A percentile compares a stretch with the other conserved stretches of the same genome.
These are phyloP conservation scores for Diaporthe sp. DNA, from an alignment of 2,329 filamentous ascomycete species.

Conservation along the genomic window DNA sequence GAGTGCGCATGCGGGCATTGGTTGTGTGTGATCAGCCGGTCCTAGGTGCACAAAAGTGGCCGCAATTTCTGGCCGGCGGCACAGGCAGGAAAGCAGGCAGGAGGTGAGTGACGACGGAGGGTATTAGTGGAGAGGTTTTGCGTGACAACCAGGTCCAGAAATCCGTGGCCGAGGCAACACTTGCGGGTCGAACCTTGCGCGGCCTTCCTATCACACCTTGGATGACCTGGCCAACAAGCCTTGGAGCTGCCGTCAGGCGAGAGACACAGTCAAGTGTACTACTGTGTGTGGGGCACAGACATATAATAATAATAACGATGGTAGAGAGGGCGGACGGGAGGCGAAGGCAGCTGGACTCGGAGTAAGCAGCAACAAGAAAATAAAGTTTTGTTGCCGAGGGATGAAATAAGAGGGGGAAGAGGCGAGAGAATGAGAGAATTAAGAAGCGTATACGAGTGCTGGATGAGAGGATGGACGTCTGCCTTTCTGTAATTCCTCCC, in stretches of 20 bases:
- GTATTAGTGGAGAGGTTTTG: constrained; percentile 15
- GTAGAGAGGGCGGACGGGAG: neutral
- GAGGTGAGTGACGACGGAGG: constrained; percentile 20
- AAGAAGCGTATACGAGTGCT: constrained; percentile 1
- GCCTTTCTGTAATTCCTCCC: constrained; percentile 16
- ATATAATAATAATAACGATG: neutral
- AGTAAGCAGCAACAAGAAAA: constrained; percentile 10
- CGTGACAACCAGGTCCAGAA: constrained; percentile 23
- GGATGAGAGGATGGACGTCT: constrained; percentile 22
- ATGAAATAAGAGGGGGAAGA: neutral
- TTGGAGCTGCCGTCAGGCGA: constrained; percentile 4
- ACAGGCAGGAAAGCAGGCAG: constrained; percentile 23
- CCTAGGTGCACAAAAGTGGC: constrained; percentile 33
- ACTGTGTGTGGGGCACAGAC: constrained; percentile 24
- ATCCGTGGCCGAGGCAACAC: constrained; percentile 22
- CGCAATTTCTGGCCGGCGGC: constrained; percentile 27
- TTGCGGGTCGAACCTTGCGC: constrained; percentile 16
- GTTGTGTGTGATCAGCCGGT: constrained; percentile 23
- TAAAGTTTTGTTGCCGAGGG: constrained; percentile 16
- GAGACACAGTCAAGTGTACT: constrained; percentile 11
- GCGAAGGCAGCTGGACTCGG: constrained; percentile 1
- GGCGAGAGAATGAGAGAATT: constrained; percentile 27
- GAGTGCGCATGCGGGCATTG: constrained; percentile 39
- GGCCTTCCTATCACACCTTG: constrained; percentile 4
- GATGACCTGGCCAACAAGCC: neutral